Conservation (phyloP, 148 eudicot genomes). For the Agrostemma githago region DNA sequence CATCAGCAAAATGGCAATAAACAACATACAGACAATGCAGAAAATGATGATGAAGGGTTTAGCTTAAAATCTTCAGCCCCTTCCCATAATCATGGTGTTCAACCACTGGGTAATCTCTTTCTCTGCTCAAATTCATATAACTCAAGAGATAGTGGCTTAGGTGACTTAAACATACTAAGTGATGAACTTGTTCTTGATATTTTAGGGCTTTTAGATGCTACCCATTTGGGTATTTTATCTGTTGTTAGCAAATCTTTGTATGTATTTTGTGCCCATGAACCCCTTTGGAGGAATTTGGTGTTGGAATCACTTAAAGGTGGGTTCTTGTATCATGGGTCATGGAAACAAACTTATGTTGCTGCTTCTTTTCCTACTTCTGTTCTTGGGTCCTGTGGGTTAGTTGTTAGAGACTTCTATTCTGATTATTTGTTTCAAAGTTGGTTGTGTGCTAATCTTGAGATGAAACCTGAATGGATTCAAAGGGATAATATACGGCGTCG, state of each 20-base stretch:
- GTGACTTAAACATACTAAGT: conserved; percentile 54
- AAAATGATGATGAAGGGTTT: conserved; percentile 45
- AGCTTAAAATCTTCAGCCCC: conserved; percentile 48
- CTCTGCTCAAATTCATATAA: conserved; percentile 49
- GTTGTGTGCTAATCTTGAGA: conserved; percentile 97
- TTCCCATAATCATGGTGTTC: conserved; percentile 63
- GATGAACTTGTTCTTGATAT: conserved; percentile 92
- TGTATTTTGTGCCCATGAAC: conserved; percentile 78
- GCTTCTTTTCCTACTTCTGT: conserved; percentile 31
- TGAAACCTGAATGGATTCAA: conserved; percentile 83
- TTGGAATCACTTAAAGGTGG: conserved; percentile 52
- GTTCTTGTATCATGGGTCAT: conserved; percentile 63
- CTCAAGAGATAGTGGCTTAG: conserved; percentile 76
- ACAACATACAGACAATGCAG: conserved; percentile 4
- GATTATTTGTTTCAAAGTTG: conserved; percentile 98
- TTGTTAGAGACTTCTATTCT: conserved; percentile 73
- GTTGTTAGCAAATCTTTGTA: conserved; percentile 80
- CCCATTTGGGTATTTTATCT: conserved; percentile 57
- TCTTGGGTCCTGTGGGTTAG: conserved; percentile 37
- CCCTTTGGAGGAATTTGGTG: conserved; percentile 91
- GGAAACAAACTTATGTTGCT: conserved; percentile 67
- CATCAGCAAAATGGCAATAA: conserved; percentile 13
- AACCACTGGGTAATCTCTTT: conserved; percentile 77
- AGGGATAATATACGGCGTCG: conserved; percentile 76
- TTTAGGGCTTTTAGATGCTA: conserved; percentile 57